Evolutionary conservation across 306 rosid species (phyloP).

Genomic region (Fragaria ananassa): DNA sequence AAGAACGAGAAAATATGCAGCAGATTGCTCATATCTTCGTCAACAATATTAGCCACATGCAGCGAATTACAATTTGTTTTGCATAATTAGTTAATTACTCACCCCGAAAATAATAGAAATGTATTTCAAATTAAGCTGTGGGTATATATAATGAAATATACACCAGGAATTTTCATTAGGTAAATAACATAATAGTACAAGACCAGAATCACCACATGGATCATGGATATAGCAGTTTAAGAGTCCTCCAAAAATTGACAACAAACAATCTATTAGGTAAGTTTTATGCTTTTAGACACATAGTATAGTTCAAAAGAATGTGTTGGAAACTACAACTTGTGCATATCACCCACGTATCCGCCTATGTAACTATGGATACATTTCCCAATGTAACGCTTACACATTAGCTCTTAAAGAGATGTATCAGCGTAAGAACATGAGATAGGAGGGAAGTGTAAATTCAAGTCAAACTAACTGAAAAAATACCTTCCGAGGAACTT

Average conservation of each 20-base stretch:
- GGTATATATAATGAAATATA: not conserved
- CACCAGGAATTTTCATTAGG: not conserved
- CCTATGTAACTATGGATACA: not conserved
- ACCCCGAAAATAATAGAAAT: not conserved
- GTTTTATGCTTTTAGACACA: not conserved
- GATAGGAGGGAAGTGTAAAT: not conserved
- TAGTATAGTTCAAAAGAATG: not conserved
- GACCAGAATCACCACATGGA: not conserved
- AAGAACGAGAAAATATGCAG: not conserved
- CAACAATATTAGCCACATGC: not conserved
- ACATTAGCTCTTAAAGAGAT: not conserved
- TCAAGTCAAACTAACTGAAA: not conserved
- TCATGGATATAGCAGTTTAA: not conserved
- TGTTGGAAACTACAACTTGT: not conserved
- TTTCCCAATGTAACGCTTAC: not conserved
- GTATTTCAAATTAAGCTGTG: not conserved
- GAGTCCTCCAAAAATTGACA: not conserved
- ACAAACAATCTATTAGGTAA: not conserved
- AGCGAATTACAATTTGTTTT: not conserved
- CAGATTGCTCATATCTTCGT: not conserved
- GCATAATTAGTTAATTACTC: not conserved
- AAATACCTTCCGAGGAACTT: slow-evolving; percentile 79
- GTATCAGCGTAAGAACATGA: not conserved
- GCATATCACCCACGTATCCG: not conserved
- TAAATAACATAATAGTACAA: not conserved